A percentile compares a stretch with the other conserved stretches of the same genome.
These are phyloP conservation scores for Spencermartinsiella ligniputridi DNA, from an alignment of 1,139 yeast genomes.

Conservation along the genomic window DNA sequence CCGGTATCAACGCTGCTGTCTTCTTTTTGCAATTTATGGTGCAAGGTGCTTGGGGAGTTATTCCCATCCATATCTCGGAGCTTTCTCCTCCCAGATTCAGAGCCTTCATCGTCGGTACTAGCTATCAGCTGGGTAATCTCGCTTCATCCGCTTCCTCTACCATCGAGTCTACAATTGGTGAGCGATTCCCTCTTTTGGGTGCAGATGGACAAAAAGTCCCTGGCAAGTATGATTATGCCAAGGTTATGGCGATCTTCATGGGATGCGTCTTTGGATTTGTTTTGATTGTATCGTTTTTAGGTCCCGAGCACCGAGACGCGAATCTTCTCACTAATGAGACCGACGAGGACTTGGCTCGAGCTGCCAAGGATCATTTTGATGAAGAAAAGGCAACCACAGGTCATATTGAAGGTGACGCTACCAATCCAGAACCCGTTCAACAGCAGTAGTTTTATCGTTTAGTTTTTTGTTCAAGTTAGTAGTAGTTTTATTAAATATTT, in stretches of 20 bases:
- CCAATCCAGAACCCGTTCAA: neutral
- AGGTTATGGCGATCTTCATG: slow-evolving; percentile 78
- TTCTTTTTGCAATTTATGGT: slow-evolving; percentile 77
- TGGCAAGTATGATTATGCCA: slow-evolving; percentile 46
- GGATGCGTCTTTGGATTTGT: slow-evolving; percentile 71
- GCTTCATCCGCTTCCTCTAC: slow-evolving; percentile 82
- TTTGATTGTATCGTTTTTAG: slow-evolving; percentile 54
- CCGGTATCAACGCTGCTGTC: slow-evolving; percentile 68
- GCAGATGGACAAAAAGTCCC: slow-evolving; percentile 31
- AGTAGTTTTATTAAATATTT: neutral
- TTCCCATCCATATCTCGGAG: slow-evolving; percentile 74
- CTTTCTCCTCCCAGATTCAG: slow-evolving; percentile 74
- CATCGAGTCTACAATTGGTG: slow-evolving; percentile 73
- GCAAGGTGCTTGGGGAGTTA: slow-evolving; percentile 87
- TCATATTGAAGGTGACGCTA: slow-evolving; percentile 7
- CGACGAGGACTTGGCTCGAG: slow-evolving; percentile 16
- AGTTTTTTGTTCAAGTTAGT: too few species aligned
- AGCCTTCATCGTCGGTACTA: slow-evolving; percentile 66
- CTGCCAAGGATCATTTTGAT: slow-evolving; percentile 12
- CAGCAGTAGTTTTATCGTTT: neutral
- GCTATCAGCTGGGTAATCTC: slow-evolving; percentile 81
- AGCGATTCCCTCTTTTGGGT: slow-evolving; percentile 51
- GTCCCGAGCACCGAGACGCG: slow-evolving; percentile 64
- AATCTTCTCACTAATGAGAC: slow-evolving; percentile 20
- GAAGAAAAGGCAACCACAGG: slow-evolving; percentile 12